A percentile compares a stretch with the other conserved stretches of the same genome.
Evolutionary conservation across 441 rosid genomes (phyloP).

Genomic region (Adansonia gregorii): DNA sequence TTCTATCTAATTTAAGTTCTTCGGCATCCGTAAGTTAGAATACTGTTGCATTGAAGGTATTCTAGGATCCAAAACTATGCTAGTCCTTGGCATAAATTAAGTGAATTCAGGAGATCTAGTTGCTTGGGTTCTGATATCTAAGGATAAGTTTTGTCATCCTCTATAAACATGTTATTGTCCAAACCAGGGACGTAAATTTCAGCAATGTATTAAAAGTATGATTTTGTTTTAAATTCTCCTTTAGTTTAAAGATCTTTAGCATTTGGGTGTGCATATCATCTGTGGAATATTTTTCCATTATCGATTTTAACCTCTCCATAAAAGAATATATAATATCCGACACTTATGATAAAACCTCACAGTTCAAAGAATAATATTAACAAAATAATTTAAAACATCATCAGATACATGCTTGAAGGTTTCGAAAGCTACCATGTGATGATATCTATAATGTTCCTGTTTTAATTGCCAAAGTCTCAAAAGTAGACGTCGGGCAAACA

Average conservation of each 20-base stretch:
- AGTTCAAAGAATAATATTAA: neutral
- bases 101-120: neutral
- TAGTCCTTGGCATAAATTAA: neutral
- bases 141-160: neutral
- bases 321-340: neutral
- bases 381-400: neutral
- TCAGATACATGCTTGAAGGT: neutral
- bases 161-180: neutral
- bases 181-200: too few relatives aligned
- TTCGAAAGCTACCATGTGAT: conserved; percentile 33
- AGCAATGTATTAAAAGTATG: too few relatives aligned
- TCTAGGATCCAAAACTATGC: neutral
- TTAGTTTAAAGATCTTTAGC: too few relatives aligned
- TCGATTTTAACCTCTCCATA: neutral
- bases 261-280: too few relatives aligned
- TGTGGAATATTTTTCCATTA: neutral
- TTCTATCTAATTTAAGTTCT: conserved; percentile 8
- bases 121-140: neutral
- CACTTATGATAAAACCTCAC: neutral
- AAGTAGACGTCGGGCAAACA: conserved; percentile 29
- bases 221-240: too few relatives aligned
- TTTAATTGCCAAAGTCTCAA: conserved; percentile 31
- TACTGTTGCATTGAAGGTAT: conserved; percentile 19
- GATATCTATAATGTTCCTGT: conserved; percentile 31
- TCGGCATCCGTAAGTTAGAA: neutral